Evolutionary conservation across 2,329 filamentous ascomycete genomes (phyloP), one percentile per base, ranked within the genome.

Genomic region (Alternaria burnsii): DNA sequence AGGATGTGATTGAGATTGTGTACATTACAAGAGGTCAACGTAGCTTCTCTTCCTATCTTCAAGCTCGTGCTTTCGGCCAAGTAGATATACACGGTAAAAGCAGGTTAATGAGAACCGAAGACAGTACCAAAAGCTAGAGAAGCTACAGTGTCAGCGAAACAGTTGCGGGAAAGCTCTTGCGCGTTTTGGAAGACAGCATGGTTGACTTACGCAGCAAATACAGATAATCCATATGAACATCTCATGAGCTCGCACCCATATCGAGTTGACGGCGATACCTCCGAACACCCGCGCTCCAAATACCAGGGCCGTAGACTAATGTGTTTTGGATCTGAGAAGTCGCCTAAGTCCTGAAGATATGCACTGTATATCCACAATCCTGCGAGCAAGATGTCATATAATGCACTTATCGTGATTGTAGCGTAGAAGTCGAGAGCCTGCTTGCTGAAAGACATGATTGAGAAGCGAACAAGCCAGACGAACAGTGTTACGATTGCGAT

Each of bases 251-350:
- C 24, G 20, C 65, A 70, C 30, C 42, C 62, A 36, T 36, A 40
- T 20, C 26, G 20, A n/a, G 40, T 62, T 22, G 18, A 11, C 12
- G 5, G 8, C 40, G 53, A 47, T 14, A 55, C 62, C 20, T 58
- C 59, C 9, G 36, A 41, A 42, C 65, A 71, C 14, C 43, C 58
- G 26, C 48, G 57, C 3, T 67, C 62, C 8, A 70, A 54, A 43
- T 72, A 70, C 67, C 68, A 71, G 14, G 67, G 68, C n/a, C 52
- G 58, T 22, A 58, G 1, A 20, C 60, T 58, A 4, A 65, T 55
- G 24, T 69, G 63, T 14, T 64, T 22, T 10, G 58, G 59, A 50
- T 71, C 65, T 0, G 63, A 62, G 6, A 65, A 58, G 30, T 70
- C 63, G 6, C 63, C 63, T 3, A 58, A 59, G 12, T 42, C 47